A percentile compares a stretch with the other conserved stretches of the same genome.
Evolutionary conservation across 768 basidiomycete genomes (phyloP).

Genomic region (Tephrocybe rancida): DNA sequence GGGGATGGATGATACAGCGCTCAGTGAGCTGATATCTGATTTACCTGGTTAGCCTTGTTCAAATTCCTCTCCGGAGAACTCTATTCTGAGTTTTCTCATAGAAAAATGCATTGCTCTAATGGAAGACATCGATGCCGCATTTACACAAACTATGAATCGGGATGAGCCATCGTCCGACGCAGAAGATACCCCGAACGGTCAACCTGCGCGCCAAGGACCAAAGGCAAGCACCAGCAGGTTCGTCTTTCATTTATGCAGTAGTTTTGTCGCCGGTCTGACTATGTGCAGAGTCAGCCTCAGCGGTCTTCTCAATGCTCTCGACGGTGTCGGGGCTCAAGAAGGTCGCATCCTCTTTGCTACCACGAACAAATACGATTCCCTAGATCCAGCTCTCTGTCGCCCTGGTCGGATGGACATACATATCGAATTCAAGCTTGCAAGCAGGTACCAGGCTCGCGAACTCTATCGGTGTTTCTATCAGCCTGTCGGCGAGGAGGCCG

Average conservation of each 20-base stretch:
- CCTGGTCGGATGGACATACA: constrained; percentile 84
- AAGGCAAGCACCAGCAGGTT: constrained; percentile 14
- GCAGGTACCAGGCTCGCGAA: constrained; percentile 64
- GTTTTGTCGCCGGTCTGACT: background rate
- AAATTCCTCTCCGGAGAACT: background rate
- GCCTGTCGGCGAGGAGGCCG: constrained; percentile 34
- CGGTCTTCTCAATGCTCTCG: constrained; percentile 78
- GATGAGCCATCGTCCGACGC: constrained; percentile 21
- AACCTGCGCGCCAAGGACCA: background rate
- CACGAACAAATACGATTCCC: constrained; percentile 69
- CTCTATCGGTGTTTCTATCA: constrained; percentile 73
- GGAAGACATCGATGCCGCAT: constrained; percentile 86
- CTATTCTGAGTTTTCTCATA: constrained; percentile 10
- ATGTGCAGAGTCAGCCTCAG: constrained; percentile 57
- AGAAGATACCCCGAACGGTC: background rate
- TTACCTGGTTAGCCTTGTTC: constrained; percentile 49
- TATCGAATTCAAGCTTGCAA: constrained; percentile 77
- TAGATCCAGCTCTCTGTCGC: constrained; percentile 76
- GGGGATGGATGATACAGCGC: constrained; percentile 56
- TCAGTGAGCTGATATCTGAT: constrained; percentile 54
- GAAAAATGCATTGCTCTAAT: constrained; percentile 74
- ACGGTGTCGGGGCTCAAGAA: constrained; percentile 79
- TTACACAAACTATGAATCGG: constrained; percentile 47
- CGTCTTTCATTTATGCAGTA: background rate
- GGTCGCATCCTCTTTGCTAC: constrained; percentile 83